Evolutionary conservation across 2,329 filamentous ascomycete genomes (phyloP).

Genomic region (Bipolaris zeicola): DNA sequence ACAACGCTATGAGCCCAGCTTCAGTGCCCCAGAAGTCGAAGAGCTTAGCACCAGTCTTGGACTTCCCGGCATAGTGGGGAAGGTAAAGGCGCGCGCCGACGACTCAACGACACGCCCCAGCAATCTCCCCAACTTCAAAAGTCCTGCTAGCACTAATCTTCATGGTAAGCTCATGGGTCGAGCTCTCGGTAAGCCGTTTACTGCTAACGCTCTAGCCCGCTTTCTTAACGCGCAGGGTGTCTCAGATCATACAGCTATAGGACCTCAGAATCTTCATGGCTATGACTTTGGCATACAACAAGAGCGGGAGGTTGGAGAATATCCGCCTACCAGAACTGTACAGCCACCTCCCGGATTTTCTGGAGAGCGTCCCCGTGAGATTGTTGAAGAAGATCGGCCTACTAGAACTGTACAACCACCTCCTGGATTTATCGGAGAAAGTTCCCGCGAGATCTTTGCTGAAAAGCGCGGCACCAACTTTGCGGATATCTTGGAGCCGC

Average conservation of each 20-base stretch:
- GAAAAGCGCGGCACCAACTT: constrained; percentile 1
- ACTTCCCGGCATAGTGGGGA: constrained; percentile 13
- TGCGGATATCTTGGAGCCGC: not conserved
- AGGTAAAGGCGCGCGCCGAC: not conserved
- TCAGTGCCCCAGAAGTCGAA: constrained; percentile 16
- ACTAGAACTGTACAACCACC: constrained; percentile 16
- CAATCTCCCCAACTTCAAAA: constrained; percentile 6
- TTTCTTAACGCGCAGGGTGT: constrained; percentile 14
- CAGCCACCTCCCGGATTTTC: constrained; percentile 19
- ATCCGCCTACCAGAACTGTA: constrained; percentile 10
- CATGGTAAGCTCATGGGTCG: constrained; percentile 29
- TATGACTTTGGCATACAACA: not conserved
- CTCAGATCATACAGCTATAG: not conserved
- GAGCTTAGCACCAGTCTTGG: constrained; percentile 25
- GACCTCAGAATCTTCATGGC: not conserved
- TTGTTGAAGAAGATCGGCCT: not conserved
- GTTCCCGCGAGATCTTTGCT: constrained; percentile 10
- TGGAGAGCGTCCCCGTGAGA: constrained; percentile 9
- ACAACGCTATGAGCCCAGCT: constrained; percentile 3
- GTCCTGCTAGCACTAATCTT: constrained; percentile 5
- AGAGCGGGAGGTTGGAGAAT: not conserved
- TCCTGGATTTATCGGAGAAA: constrained; percentile 15
- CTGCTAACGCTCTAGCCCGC: constrained; percentile 25
- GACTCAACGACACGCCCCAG: constrained; percentile 5
- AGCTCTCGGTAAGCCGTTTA: constrained; percentile 30